phyloP scores from a whole-genome alignment of 345 rosid genomes.

The Ceriops decandra region DNA sequence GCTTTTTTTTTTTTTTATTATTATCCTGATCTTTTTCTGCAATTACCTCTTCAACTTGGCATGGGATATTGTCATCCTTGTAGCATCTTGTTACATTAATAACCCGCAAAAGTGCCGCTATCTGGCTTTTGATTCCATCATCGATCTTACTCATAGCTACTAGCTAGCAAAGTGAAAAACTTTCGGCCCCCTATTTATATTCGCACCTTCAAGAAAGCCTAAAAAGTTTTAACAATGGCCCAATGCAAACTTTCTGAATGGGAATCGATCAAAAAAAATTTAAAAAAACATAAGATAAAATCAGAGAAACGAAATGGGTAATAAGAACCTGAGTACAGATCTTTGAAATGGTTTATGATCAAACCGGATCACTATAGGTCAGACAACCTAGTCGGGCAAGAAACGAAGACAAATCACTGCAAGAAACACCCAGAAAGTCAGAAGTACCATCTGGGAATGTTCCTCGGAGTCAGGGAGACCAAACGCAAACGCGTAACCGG shows the following conservation, averaged over 20 bases:
- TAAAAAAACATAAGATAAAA: not conserved
- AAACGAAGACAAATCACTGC: no score
- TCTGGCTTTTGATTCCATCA: conserved; percentile 37
- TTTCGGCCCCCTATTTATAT: not conserved
- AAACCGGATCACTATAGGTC: not conserved
- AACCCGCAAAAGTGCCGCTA: conserved; percentile 45
- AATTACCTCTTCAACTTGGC: conserved; percentile 28
- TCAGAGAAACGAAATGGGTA: not conserved
- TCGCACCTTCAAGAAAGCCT: not conserved
- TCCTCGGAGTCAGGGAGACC: no score
- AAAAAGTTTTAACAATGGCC: not conserved
- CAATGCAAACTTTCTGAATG: not conserved
- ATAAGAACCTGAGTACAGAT: not conserved
- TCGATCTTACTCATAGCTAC: conserved; percentile 38
- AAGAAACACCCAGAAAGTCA: not conserved
- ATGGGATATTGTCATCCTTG: conserved; percentile 30
- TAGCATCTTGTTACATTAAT: conserved; percentile 31
- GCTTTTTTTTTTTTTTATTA: no score
- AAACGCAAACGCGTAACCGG: no score
- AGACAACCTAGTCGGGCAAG: no score
- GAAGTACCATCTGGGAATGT: not conserved
- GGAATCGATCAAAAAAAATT: not conserved
- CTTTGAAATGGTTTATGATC: not conserved
- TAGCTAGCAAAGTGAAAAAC: conserved; percentile 13
- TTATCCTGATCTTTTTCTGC: not conserved